Evolutionary conservation across 352 stramenopile genomes (phyloP), one percentile per base, ranked within the genome.

Genomic region (Hyaloperonospora arabidopsidis): DNA sequence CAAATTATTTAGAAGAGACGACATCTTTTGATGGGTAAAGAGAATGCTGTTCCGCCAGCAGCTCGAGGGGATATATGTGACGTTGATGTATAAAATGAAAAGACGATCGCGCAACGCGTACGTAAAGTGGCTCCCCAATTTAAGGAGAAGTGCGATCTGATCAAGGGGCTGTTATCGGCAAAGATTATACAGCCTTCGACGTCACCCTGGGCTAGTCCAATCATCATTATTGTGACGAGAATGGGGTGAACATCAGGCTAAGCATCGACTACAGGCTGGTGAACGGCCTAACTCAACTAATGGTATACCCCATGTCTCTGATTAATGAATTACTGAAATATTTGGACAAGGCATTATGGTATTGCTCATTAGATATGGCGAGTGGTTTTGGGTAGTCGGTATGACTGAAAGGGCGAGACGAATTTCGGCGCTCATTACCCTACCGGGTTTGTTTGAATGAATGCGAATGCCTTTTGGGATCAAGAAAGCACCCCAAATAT

Each of bases 241-340:
- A 63, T 44, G 28, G 46, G 7, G 45, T 52, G 1, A 44, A 63
- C 18, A 58, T 63, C 14, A 44, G 43, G 2, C 7, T 29, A 7
- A 8, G 25, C 25, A 29, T 29, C 25, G 25, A 29, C 25, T 29
- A 29, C 7, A 3, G 46, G 0, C 5, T 49, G 18, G 58, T 60
- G 0, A 59, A 65, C 29, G 6, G 2, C 1, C 7, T 65, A 1
- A 61, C 58, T 14, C 13, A 15, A 5, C 34, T 65, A 4, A 61
- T 65, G n/a, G 10, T 49, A 10, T 60, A 65, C 28, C 38, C 58
- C 21, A 60, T 65, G 58, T 46, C 51, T 15, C 13, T 65, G 17
- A 29, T 59, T 0, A 36, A 48, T 32, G 39, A 60, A 22, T 32
- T 53, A 11, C 22, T 65, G 13, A 29, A 57, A 29, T 3, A 29